A percentile compares a stretch with the other conserved stretches of the same genome.
These are phyloP conservation scores for Megacollybia marginata DNA, from an alignment of 768 basidiomycete species.

Conservation along the genomic window DNA sequence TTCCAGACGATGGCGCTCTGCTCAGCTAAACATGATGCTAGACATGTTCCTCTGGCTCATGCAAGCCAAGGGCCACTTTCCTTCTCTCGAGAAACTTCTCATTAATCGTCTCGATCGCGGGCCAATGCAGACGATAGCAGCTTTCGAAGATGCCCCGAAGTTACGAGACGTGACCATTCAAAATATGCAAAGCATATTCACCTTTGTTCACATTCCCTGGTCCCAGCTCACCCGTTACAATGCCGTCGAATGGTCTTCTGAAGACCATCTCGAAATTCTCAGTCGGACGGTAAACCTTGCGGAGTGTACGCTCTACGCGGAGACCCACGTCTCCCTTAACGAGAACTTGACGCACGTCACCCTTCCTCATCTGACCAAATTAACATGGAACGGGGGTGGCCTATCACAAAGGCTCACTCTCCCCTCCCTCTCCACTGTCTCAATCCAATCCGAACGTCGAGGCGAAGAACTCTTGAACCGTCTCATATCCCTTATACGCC, in stretches of 20 bases:
- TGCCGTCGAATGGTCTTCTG: neutral
- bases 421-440: neutral
- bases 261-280: neutral
- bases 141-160: conserved; percentile 2
- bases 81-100: neutral
- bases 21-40: neutral
- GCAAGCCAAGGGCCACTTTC: neutral
- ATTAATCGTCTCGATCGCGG: neutral
- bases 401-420: neutral
- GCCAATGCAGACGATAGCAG: neutral
- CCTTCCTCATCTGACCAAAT: neutral
- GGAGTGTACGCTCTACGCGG: neutral
- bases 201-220: conserved; percentile 1
- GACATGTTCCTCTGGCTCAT: neutral
- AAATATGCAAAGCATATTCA: neutral
- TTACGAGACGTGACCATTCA: neutral
- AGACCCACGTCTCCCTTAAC: neutral
- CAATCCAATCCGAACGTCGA: neutral
- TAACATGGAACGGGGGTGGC: neutral
- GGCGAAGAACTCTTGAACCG: neutral
- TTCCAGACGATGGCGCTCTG: conserved; percentile 3
- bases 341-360: neutral
- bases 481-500: neutral
- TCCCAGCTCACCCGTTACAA: neutral
- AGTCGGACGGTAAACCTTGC: conserved; percentile 1